Percentiles rank a stretch among this genome's conserved stretches.
Evolutionary conservation across 176 grass and related monocot species (phyloP).

Genomic region (Oryza glaberrima): DNA sequence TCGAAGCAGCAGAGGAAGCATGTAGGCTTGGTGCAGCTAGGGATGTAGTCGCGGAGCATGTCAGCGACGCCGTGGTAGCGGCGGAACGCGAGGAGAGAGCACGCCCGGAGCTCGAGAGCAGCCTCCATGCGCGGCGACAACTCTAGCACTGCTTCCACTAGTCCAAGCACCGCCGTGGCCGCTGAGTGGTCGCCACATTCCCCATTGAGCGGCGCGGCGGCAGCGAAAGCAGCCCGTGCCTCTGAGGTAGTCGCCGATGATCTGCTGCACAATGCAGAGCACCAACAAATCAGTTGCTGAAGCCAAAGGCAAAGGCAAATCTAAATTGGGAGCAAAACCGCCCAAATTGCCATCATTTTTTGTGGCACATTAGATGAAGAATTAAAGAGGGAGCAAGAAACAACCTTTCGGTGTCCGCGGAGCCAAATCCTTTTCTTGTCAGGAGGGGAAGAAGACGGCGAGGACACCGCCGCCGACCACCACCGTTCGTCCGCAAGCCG

Average conservation of each 20-base stretch:
- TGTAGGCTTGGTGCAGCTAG: constrained; percentile 52
- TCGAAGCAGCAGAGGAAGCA: constrained; percentile 73
- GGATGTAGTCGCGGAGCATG: constrained; percentile 89
- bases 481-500: too few species aligned
- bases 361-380: too few species aligned
- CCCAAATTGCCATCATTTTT: background rate
- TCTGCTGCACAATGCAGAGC: constrained; percentile 35
- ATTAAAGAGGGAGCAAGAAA: background rate
- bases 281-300: background rate
- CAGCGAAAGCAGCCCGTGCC: constrained; percentile 55
- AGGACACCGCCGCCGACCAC: constrained; percentile 35
- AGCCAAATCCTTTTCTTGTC: constrained; percentile 68
- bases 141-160: constrained; percentile 55
- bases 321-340: background rate
- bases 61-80: constrained; percentile 89
- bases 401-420: constrained; percentile 68
- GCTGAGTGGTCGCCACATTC: constrained; percentile 47
- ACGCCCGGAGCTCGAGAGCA: constrained; percentile 74
- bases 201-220: background rate
- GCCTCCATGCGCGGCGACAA: constrained; percentile 74
- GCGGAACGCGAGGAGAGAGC: constrained; percentile 68
- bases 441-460: constrained; percentile 59
- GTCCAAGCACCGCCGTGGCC: constrained; percentile 49
- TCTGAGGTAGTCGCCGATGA: constrained; percentile 63
- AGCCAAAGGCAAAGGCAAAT: too few species aligned